Evolutionary conservation across 768 basidiomycete species (phyloP), one percentile per base, ranked within the genome.

Genomic region (Jaapia argillacea): DNA sequence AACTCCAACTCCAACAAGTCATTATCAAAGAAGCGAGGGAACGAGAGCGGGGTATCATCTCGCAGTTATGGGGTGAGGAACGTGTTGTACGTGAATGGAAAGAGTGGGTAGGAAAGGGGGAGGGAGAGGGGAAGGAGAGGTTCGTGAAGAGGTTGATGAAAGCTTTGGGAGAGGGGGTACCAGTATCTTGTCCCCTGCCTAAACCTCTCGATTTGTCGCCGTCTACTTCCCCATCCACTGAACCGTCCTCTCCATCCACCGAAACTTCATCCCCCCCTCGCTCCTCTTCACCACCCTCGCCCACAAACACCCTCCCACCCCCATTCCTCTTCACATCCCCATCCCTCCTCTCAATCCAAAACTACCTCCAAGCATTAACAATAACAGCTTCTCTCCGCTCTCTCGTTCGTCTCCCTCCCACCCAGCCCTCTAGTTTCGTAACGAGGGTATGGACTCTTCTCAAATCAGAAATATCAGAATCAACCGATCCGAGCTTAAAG

Each of bases 331-430:
- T 85, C 54, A 67, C 67, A 1, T 53, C 65, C 4, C 76, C 77
- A 2, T 57, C 66, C 4, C 63, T 85, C 0, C 54, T 81, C 35
- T 71, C 70, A 53, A 51, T 76, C 10, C 84, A 87, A 57, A 83
- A 87, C 49, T 72, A 75, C 50, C 58, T 85, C 4, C 84, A 87
- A 54, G 84, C 82, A 3, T 66, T 85, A 7, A 68, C 81, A 13
- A 77, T 85, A 24, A 65, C 74, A 20, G 80, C 81, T 3, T 66
- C 76, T 5, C 61, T 87, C 28, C 70, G 74, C 24, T 64, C 72
- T 16, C 71, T 86, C 22, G 67, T 74, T 1, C 74, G 68, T 10
- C 60, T 72, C 5, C 67, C 69, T 2, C 49, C 50, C 38, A 42
- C 7, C 42, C 45, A 20, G 33, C 45, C 5, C 20, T 44, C 47